Percentiles rank a stretch among this genome's conserved stretches.
These are phyloP conservation scores for Mimosa pudica DNA, from an alignment of 306 rosid genomes.

Conservation along the genomic window DNA sequence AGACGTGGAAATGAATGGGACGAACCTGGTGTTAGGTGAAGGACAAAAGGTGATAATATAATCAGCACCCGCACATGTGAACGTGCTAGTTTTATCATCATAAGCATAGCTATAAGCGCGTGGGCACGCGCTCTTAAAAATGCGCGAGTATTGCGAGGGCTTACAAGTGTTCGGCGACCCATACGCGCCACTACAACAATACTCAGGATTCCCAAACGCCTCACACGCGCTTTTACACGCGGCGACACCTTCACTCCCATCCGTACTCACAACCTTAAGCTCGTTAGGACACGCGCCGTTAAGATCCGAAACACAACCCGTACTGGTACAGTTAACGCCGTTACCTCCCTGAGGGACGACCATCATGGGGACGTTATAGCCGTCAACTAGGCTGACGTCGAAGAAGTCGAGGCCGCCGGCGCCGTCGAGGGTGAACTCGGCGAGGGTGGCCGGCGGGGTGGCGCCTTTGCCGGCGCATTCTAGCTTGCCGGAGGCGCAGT, in stretches of 20 bases:
- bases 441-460: constrained; percentile 76
- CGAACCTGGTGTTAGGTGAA: constrained; percentile 60
- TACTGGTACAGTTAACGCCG: constrained; percentile 59
- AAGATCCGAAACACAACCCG: constrained; percentile 70
- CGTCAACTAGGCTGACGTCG: constrained; percentile 89
- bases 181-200: constrained; percentile 80
- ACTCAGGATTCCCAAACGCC: constrained; percentile 64
- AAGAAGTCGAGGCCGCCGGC: constrained; percentile 72
- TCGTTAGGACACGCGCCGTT: constrained; percentile 82
- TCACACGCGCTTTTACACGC: constrained; percentile 94
- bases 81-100: constrained; percentile 78
- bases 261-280: constrained; percentile 53
- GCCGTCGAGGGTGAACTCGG: constrained; percentile 81
- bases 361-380: constrained; percentile 79
- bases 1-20: constrained; percentile 12
- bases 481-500: constrained; percentile 70
- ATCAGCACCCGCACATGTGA: constrained; percentile 72
- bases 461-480: constrained; percentile 83
- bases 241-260: constrained; percentile 49
- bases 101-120: constrained; percentile 90
- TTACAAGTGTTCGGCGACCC: constrained; percentile 63
- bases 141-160: constrained; percentile 68
- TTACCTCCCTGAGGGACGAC: constrained; percentile 65
- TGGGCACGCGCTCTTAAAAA: constrained; percentile 86
- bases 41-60: constrained; percentile 81